Conservation (phyloP, 1,284 basidiomycete genomes). For the Fomitopsis schrenkii region DNA sequence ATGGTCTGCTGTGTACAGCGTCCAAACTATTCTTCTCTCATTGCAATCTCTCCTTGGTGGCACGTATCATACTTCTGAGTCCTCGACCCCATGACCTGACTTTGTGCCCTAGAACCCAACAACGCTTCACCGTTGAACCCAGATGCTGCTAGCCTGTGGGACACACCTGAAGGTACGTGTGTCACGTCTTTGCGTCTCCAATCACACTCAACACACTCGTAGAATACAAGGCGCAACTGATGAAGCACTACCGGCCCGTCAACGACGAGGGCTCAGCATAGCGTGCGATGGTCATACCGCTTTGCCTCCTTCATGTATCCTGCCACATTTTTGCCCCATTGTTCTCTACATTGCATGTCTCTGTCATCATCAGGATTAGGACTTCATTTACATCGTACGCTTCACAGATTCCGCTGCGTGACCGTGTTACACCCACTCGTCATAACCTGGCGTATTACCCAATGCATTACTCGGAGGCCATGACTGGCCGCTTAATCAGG, state of each 20-base stretch:
- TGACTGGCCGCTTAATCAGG: too few relatives aligned
- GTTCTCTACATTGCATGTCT: constrained; percentile 1
- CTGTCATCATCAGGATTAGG: neutral
- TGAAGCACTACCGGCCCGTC: constrained; percentile 69
- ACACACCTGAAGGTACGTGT: constrained; percentile 54
- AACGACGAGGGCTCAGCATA: constrained; percentile 41
- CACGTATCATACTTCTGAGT: constrained; percentile 29
- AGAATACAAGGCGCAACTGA: constrained; percentile 71
- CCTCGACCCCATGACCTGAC: neutral
- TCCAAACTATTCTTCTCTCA: constrained; percentile 84
- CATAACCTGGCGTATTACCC: too few relatives aligned
- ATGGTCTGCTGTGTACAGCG: constrained; percentile 88
- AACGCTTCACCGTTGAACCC: constrained; percentile 83
- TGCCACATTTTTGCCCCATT: neutral
- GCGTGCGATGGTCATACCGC: neutral
- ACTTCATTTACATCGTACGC: neutral
- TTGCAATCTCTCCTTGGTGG: constrained; percentile 82
- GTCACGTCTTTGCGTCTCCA: neutral
- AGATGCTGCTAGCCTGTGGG: constrained; percentile 79
- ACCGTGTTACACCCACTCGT: neutral
- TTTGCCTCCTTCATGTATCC: neutral
- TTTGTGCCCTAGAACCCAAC: constrained; percentile 65
- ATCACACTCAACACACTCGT: neutral
- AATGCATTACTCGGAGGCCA: too few relatives aligned
- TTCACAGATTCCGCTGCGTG: neutral